Evolutionary conservation across 169 alveolate species (phyloP).

Genomic region (Eimeria acervulina): DNA sequence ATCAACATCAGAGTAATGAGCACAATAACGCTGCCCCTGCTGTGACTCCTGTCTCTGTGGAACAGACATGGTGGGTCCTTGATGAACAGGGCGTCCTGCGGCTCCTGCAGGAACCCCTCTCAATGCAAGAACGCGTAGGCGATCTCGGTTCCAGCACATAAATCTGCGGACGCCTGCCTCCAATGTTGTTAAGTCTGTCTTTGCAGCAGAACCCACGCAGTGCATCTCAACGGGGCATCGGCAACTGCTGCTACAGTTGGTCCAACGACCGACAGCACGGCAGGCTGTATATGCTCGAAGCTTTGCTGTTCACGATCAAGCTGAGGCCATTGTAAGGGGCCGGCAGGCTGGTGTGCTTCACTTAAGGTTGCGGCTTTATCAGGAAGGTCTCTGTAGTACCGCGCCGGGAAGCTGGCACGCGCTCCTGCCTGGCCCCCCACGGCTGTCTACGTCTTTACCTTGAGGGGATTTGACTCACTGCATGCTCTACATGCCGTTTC

Average conservation of each 20-base stretch:
- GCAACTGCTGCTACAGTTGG: background rate
- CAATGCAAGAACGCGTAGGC: slow-evolving; percentile 70
- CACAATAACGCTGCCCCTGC: background rate
- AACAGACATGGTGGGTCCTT: slow-evolving; percentile 50
- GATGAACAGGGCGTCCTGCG: slow-evolving; percentile 71
- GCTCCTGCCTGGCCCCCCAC: background rate
- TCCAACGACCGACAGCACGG: background rate
- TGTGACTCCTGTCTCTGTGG: background rate
- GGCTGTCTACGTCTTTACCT: background rate
- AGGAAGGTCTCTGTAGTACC: background rate
- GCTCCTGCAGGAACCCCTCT: slow-evolving; percentile 69
- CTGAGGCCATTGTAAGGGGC: background rate
- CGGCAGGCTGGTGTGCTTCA: background rate
- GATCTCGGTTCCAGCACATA: background rate
- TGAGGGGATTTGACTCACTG: background rate
- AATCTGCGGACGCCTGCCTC: background rate
- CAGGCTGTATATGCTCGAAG: background rate
- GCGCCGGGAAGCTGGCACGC: background rate
- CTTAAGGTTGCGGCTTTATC: background rate
- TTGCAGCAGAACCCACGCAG: background rate
- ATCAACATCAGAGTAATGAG: background rate
- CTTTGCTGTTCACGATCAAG: background rate
- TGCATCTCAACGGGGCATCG: background rate
- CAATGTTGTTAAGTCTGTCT: background rate
- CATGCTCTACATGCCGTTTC: background rate